These are phyloP conservation scores for Carex myosuroides DNA, from an alignment of 176 grass and related monocot species.

Conservation along the genomic window DNA sequence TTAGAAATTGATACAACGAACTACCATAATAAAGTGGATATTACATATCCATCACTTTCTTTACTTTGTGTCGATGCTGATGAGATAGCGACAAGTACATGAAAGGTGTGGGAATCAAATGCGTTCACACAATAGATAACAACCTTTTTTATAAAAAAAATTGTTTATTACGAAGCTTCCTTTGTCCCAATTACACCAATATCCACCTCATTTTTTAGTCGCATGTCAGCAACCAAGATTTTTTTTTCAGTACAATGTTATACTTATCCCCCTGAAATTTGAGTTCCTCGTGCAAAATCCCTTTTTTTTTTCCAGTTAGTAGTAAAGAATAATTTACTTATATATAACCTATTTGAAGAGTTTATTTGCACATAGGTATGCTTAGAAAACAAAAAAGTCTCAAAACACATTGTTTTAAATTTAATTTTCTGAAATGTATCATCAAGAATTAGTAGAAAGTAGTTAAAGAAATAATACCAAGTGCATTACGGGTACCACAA, in stretches of 20 bases:
- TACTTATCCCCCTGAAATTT: neutral
- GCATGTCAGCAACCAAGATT: neutral
- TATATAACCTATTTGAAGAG: neutral
- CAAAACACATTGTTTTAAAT: neutral
- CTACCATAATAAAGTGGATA: neutral
- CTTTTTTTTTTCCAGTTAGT: neutral
- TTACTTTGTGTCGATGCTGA: slow-evolving; percentile 17
- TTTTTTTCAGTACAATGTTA: neutral
- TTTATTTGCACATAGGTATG: neutral
- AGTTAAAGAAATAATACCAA: neutral
- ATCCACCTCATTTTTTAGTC: neutral
- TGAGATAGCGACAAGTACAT: slow-evolving; percentile 18
- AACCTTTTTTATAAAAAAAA: neutral
- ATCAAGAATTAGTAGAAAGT: neutral
- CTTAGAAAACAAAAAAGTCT: neutral
- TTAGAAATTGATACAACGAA: neutral
- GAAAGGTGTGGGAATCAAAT: slow-evolving; percentile 35
- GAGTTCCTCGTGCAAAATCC: neutral
- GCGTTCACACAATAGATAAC: slow-evolving; percentile 27
- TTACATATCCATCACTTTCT: slow-evolving; percentile 20
- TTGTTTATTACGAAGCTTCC: neutral
- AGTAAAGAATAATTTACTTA: neutral
- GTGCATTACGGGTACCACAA: neutral
- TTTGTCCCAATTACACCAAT: neutral
- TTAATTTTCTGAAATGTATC: neutral